Evolutionary conservation across 352 stramenopile genomes (phyloP).

Genomic region (Globisporangium nagaii): DNA sequence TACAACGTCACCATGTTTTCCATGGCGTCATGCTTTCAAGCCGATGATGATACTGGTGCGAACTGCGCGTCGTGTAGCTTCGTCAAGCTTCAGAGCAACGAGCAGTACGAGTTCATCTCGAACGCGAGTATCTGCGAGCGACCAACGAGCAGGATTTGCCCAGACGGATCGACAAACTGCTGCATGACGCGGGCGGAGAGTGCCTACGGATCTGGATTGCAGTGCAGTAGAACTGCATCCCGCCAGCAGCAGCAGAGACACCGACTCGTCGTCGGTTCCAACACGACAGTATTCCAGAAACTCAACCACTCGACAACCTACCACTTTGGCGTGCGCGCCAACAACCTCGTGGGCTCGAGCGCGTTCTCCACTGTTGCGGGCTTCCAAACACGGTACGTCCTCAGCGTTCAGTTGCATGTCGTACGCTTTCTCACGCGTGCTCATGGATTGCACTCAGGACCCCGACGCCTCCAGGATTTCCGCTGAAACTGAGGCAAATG

Average conservation of each 20-base stretch:
- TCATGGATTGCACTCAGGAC: too few species aligned
- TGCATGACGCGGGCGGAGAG: conserved; percentile 28
- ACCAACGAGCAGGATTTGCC: conserved; percentile 16
- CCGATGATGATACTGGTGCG: neutral
- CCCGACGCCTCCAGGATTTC: conserved; percentile 31
- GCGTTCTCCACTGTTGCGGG: conserved; percentile 19
- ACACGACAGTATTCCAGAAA: conserved; percentile 27
- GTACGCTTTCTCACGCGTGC: too few species aligned
- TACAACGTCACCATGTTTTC: conserved; percentile 44
- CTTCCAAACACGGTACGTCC: conserved; percentile 31
- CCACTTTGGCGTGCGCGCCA: conserved; percentile 44
- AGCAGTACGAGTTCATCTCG: conserved; percentile 19
- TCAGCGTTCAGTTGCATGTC: too few species aligned
- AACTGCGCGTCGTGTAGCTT: conserved; percentile 29
- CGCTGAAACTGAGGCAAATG: conserved; percentile 19
- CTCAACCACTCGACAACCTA: conserved; percentile 48
- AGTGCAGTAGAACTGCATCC: conserved; percentile 30
- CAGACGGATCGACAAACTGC: conserved; percentile 32
- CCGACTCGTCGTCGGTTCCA: conserved; percentile 25
- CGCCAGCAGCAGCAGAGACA: conserved; percentile 1
- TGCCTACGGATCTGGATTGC: conserved; percentile 7
- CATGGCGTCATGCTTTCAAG: conserved; percentile 25
- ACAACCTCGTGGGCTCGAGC: conserved; percentile 33
- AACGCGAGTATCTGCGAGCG: conserved; percentile 14
- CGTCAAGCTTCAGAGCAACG: conserved; percentile 12